phyloP scores from a whole-genome alignment of 2,329 filamentous ascomycete species.

The Epichloe festucae region DNA sequence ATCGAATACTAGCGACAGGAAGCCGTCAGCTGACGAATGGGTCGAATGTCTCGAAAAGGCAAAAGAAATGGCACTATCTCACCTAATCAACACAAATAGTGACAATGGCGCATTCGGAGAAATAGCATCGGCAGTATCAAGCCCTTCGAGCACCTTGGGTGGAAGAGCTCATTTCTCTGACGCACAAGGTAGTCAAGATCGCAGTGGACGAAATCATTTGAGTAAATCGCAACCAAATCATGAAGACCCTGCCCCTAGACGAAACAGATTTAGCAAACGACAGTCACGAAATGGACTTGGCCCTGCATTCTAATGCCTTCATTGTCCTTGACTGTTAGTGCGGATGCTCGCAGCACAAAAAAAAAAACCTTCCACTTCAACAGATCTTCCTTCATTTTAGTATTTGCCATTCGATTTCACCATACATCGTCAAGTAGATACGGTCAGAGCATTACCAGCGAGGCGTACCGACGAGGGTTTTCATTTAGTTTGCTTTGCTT shows the following conservation, averaged over 20 bases:
- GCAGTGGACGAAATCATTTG: conserved; percentile 42
- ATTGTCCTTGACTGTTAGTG: background rate
- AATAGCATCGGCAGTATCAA: conserved; percentile 60
- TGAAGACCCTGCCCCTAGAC: conserved; percentile 39
- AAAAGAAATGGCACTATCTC: conserved; percentile 68
- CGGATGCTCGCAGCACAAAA: background rate
- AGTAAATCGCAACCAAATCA: conserved; percentile 45
- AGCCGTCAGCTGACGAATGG: conserved; percentile 76
- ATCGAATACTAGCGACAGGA: conserved; percentile 44
- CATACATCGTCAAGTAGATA: conserved; percentile 5
- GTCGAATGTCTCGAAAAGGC: conserved; percentile 78
- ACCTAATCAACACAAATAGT: conserved; percentile 54
- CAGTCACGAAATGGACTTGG: conserved; percentile 92
- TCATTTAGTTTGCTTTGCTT: conserved; percentile 9
- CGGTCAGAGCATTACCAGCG: conserved; percentile 20
- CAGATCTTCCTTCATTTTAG: background rate
- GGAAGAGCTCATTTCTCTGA: conserved; percentile 41
- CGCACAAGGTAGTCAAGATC: conserved; percentile 34
- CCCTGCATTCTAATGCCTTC: conserved; percentile 55
- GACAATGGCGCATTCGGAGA: conserved; percentile 55
- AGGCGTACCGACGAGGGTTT: conserved; percentile 20
- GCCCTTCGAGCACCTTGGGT: conserved; percentile 61
- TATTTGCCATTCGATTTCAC: background rate
- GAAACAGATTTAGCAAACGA: conserved; percentile 73
- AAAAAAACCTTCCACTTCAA: background rate